Evolutionary conservation across 176 grass and related monocot species (phyloP), one percentile per base, ranked within the genome.

Genomic region (Zizania latifolia): DNA sequence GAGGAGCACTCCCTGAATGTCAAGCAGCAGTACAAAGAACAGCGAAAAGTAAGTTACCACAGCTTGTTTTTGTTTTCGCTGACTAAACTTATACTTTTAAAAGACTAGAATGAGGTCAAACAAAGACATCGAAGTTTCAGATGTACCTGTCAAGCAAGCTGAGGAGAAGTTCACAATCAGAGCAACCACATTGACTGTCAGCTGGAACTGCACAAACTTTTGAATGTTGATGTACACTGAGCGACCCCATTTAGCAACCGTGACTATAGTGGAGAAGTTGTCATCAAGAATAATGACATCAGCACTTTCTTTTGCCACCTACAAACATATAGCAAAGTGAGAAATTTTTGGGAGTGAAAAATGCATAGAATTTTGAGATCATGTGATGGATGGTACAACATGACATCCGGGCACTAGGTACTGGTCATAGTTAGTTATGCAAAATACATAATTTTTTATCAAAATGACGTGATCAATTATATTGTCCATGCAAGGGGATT

Each of bases 201-300:
- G 82, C 70, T 97, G 94, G 73, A 97, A 97, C 78, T 97, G 94
- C 23, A 93, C 94, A 45, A 97, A 97, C 54, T 97, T 97, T 75
- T 97, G 94, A 81, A 97, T 97, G 58, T 97, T 97, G 80, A 97
- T 91, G 78, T 97, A 97, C 50, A 97, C 94, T 28, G 94, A 97
- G 30, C 94, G 86, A 35, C 94, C 94, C 94, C 94, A 97, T 82
- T 91, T 97, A 53, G 90, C 94, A 70, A 97, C 94, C 3, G 94
- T 97, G 13, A 97, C 94, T 11, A 97, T 97, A 35, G 90, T 93
- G 35, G 94, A 97, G 78, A 97, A 97, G 81, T 97, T 97, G 73
- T 97, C 94, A 65, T 97, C 90, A 83, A 97, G 88, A 87, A 97
- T 93, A 59, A 97, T 97, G 29, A 97, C 90, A 78, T 97, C 94